Evolutionary conservation across 2,329 filamentous ascomycete species (phyloP), one percentile per base, ranked within the genome.

Genomic region (Colletotrichum sp.): DNA sequence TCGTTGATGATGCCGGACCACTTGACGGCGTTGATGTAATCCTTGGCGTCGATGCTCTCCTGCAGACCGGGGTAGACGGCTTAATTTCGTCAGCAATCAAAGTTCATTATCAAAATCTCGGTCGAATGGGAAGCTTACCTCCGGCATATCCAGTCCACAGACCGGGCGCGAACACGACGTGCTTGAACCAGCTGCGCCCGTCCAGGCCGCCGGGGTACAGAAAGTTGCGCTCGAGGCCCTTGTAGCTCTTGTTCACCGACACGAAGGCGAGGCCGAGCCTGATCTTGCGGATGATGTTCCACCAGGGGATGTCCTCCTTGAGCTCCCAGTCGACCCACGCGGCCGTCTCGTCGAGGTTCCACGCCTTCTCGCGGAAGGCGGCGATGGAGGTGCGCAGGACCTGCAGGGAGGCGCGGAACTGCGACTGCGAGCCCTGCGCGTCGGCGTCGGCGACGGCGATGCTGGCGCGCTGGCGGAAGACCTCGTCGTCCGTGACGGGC

Each of bases 81-180:
- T 89, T 74, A 43, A 27, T 57, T 31, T 8, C 21, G 72, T 80
- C 58, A 80, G 76, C 65, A 69, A 8, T 51, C 43, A 51, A 1
- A 51, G 43, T 11, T 51, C 43, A 24, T 4, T 5, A 51, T 3
- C n/a, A 51, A 21, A 24, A 51, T 51, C n/a, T 21, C 54, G 64
- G 65, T 29, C 54, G n/a, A 57, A 58, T 34, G 6, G 6, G 29
- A 18, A 12, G 84, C 88, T 83, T 79, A 92, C 91, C 90, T 80
- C 95, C 96, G 0, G 95, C 87, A 82, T 98, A 98, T 0, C 96
- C 96, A 0, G 95, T 98, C 95, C 95, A 98, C 62, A 96, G 82
- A 0, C 96, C 96, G 0, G 96, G 96, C 2, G 96, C 96, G 83
- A 97, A 98, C 2, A 98, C 93, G 4, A 98, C 93, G 79, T 98